Percentiles rank a stretch among this genome's conserved stretches.
Conservation (phyloP, 2,329 filamentous ascomycete genomes). For the Calonectria leucothoes region DNA sequence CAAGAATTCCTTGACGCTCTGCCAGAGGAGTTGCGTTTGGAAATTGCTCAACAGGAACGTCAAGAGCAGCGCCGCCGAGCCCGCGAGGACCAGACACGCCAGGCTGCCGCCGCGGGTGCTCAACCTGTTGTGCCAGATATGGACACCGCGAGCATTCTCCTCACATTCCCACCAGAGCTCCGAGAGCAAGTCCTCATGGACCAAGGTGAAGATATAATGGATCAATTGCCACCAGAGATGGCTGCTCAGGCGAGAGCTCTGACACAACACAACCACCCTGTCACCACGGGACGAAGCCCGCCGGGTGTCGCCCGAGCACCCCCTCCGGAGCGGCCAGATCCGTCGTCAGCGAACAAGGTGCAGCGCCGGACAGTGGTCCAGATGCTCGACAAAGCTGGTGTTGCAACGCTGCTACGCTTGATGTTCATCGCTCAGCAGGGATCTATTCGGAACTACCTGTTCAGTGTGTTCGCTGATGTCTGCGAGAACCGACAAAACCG, state of each 20-base stretch:
- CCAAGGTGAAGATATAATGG: conserved; percentile 88
- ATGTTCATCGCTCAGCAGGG: conserved; percentile 98
- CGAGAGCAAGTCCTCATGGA: conserved; percentile 91
- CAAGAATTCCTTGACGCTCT: conserved; percentile 94
- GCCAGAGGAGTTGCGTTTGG: conserved; percentile 88
- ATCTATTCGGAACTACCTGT: conserved; percentile 84
- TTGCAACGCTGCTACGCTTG: conserved; percentile 94
- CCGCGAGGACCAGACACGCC: conserved; percentile 82
- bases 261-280: conserved; percentile 52
- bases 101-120: conserved; percentile 65
- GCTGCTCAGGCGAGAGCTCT: conserved; percentile 86
- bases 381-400: conserved; percentile 95
- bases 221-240: conserved; percentile 85
- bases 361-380: conserved; percentile 88
- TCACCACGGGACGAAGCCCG: conserved; percentile 45
- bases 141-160: conserved; percentile 91
- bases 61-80: conserved; percentile 89
- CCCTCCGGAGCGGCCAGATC: conserved; percentile 47
- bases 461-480: conserved; percentile 88
- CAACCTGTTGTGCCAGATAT: conserved; percentile 76
- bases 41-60: conserved; percentile 91
- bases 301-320: conserved; percentile 37
- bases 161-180: conserved; percentile 86
- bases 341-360: conserved; percentile 68
- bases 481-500: conserved; percentile 98